These are phyloP conservation scores for Eremothecium cymbalariae DNA, from an alignment of 1,139 yeast species.

Conservation along the genomic window DNA sequence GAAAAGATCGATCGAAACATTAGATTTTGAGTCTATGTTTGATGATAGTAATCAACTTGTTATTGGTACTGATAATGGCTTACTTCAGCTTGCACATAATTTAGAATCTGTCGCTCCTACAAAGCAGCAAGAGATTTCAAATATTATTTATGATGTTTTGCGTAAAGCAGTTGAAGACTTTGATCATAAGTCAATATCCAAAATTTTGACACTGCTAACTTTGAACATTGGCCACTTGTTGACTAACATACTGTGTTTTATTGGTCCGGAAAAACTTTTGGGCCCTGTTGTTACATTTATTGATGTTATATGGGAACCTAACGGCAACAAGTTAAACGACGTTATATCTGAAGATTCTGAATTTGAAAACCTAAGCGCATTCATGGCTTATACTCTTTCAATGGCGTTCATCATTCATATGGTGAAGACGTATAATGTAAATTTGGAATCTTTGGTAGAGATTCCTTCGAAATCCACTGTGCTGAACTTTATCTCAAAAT, in stretches of 20 bases:
- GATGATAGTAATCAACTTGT: slow-evolving; percentile 19
- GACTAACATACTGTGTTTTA: slow-evolving; percentile 22
- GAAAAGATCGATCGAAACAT: slow-evolving; percentile 39
- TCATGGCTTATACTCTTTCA: slow-evolving; percentile 25
- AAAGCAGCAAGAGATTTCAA: slow-evolving; percentile 37
- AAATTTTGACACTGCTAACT: slow-evolving; percentile 22
- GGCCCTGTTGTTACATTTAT: slow-evolving; percentile 21
- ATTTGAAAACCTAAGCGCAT: slow-evolving; percentile 20
- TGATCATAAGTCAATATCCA: slow-evolving; percentile 21
- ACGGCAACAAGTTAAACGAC: slow-evolving; percentile 13
- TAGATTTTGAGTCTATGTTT: slow-evolving; percentile 48
- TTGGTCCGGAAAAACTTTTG: slow-evolving; percentile 18
- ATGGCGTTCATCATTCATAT: slow-evolving; percentile 20
- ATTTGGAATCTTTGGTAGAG: slow-evolving; percentile 18
- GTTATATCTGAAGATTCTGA: slow-evolving; percentile 20
- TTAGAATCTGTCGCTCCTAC: slow-evolving; percentile 38
- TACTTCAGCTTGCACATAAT: slow-evolving; percentile 36
- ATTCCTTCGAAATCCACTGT: slow-evolving; percentile 21
- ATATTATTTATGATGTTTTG: slow-evolving; percentile 33
- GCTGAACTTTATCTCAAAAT: slow-evolving; percentile 20
- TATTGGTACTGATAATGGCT: slow-evolving; percentile 24
- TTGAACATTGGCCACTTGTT: slow-evolving; percentile 27
- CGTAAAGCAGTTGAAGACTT: slow-evolving; percentile 35
- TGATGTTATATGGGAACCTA: slow-evolving; percentile 22
- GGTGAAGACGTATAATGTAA: slow-evolving; percentile 19